A percentile compares a stretch with the other conserved stretches of the same genome.
Evolutionary conservation across 176 grass and related monocot genomes (phyloP).

Genomic region (Pontederia crassipes): DNA sequence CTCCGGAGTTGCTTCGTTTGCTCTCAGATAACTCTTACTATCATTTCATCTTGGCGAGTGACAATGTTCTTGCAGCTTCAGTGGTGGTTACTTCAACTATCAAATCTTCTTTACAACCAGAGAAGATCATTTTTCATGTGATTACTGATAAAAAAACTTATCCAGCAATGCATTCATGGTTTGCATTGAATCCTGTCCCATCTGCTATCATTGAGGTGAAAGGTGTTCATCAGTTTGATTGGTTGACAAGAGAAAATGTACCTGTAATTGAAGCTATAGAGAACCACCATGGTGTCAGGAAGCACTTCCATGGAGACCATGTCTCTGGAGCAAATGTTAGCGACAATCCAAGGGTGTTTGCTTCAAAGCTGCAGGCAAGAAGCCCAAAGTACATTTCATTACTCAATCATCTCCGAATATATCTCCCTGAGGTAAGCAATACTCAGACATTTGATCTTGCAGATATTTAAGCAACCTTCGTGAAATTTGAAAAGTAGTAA

Average conservation of each 20-base stretch:
- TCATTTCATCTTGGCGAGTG: conserved; percentile 80
- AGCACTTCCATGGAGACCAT: conserved; percentile 88
- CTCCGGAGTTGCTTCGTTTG: conserved; percentile 78
- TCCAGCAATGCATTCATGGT: conserved; percentile 96
- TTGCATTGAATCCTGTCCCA: conserved; percentile 81
- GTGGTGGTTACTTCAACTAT: conserved; percentile 80
- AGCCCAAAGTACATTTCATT: conserved; percentile 91
- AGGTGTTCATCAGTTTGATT: conserved; percentile 90
- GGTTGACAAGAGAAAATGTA: conserved; percentile 94
- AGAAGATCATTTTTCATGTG: conserved; percentile 82
- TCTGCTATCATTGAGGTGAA: conserved; percentile 87
- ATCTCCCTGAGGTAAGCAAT: conserved; percentile 75
- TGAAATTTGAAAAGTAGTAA: too few species aligned
- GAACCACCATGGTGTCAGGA: conserved; percentile 63
- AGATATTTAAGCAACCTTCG: too few species aligned
- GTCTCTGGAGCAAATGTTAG: conserved; percentile 43
- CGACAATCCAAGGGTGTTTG: conserved; percentile 70
- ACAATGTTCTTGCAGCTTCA: conserved; percentile 87
- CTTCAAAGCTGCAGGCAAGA: conserved; percentile 87
- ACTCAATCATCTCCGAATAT: conserved; percentile 93
- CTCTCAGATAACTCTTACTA: conserved; percentile 80
- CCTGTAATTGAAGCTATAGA: conserved; percentile 89
- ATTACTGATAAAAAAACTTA: conserved; percentile 97
- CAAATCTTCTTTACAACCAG: conserved; percentile 43
- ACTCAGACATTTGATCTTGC: too few species aligned